Conservation (phyloP, 345 rosid genomes). For the Tarenaya hassleriana region DNA sequence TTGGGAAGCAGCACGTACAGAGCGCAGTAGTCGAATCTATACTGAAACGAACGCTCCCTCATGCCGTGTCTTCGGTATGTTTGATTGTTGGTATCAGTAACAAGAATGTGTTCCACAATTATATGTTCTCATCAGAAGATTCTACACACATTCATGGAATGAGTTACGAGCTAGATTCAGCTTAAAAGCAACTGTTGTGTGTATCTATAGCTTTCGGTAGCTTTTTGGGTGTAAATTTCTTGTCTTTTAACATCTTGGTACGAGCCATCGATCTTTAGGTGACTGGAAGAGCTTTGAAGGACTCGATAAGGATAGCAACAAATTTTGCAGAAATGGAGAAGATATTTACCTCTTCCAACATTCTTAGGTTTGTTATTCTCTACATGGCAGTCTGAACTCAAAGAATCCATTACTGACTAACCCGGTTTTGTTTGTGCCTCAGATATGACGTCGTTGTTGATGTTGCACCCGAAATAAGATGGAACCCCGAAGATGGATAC, state of each 20-base stretch:
- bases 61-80: slow-evolving; percentile 76
- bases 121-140: too few relatives aligned
- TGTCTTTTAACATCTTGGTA: not conserved
- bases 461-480: slow-evolving; percentile 78
- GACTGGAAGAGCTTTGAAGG: slow-evolving; percentile 75
- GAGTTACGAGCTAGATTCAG: too few relatives aligned
- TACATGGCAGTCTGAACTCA: not conserved
- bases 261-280: slow-evolving; percentile 39
- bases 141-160: too few relatives aligned
- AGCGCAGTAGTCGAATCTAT: slow-evolving; percentile 83
- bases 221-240: not conserved
- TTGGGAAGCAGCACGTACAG: slow-evolving; percentile 61
- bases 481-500: slow-evolving; percentile 80
- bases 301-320: slow-evolving; percentile 70
- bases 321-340: slow-evolving; percentile 79
- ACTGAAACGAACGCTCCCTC: slow-evolving; percentile 90
- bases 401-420: not conserved
- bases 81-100: not conserved
- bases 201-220: not conserved
- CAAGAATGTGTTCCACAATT: too few relatives aligned
- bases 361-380: slow-evolving; percentile 44
- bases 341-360: slow-evolving; percentile 47
- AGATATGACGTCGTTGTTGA: slow-evolving; percentile 88
- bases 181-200: not conserved
- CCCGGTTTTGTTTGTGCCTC: slow-evolving; percentile 25